phyloP scores from a whole-genome alignment of 75 land plant species.

The Picea sitchensis region DNA sequence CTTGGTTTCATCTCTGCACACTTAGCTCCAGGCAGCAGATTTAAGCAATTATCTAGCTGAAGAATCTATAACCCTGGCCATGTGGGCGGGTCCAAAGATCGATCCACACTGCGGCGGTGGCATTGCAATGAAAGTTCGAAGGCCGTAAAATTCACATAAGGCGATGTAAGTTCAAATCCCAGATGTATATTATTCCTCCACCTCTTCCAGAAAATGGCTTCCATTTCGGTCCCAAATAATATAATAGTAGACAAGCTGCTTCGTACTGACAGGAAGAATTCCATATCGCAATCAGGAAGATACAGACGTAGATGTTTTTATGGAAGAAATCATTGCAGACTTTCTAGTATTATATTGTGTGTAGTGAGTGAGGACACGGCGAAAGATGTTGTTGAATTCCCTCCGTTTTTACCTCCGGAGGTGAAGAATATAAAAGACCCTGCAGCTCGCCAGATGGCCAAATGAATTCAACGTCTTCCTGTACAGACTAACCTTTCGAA shows the following conservation, averaged over 20 bases:
- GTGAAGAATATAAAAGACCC: slow-evolving; percentile 54
- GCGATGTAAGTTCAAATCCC: too few relatives aligned
- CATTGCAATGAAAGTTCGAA: too few relatives aligned
- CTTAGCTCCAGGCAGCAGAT: too few relatives aligned
- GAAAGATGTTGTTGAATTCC: slow-evolving; percentile 37
- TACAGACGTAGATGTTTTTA: background rate
- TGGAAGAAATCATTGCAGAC: background rate
- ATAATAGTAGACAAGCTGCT: background rate
- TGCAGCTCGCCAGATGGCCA: slow-evolving; percentile 56
- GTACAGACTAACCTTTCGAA: slow-evolving; percentile 60
- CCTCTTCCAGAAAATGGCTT: background rate
- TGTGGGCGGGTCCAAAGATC: too few relatives aligned
- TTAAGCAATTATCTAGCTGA: too few relatives aligned
- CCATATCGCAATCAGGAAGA: background rate
- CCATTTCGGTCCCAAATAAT: background rate
- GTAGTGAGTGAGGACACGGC: background rate
- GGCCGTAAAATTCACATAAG: too few relatives aligned
- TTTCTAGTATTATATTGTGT: too few relatives aligned
- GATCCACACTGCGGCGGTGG: too few relatives aligned
- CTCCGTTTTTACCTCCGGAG: slow-evolving; percentile 69
- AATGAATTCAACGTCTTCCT: slow-evolving; percentile 65
- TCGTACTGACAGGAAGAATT: background rate
- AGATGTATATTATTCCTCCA: too few relatives aligned
- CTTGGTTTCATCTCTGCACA: too few relatives aligned
- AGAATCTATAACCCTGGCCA: too few relatives aligned